Conservation (phyloP, 2,329 filamentous ascomycete species). For the Claviceps spartinae region DNA sequence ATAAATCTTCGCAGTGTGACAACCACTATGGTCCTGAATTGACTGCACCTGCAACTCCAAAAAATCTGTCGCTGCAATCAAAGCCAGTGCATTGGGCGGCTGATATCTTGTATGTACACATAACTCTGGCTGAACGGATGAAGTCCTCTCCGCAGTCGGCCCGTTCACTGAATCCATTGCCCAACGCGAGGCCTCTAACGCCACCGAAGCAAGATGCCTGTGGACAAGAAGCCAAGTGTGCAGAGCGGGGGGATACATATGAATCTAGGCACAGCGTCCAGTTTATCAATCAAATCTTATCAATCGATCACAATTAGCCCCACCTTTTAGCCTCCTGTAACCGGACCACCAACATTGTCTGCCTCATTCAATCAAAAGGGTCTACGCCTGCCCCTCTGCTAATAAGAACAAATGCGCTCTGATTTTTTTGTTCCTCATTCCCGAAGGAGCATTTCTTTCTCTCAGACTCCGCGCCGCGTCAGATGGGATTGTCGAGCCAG, state of each 20-base stretch:
- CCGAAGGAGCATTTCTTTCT: background rate
- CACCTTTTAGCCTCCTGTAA: conserved; percentile 20
- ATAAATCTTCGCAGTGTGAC: too few relatives aligned
- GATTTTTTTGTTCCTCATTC: background rate
- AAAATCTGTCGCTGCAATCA: too few relatives aligned
- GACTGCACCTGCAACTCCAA: too few relatives aligned
- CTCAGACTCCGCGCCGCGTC: background rate
- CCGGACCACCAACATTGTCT: conserved; percentile 14
- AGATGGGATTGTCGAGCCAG: background rate
- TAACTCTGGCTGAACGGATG: background rate
- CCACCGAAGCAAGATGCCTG: background rate
- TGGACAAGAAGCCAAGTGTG: background rate
- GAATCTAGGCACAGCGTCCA: background rate
- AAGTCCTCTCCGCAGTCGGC: background rate
- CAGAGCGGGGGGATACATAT: background rate
- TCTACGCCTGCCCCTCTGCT: conserved; percentile 4
- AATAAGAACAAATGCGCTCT: background rate
- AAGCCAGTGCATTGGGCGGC: too few relatives aligned
- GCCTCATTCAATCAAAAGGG: conserved; percentile 5
- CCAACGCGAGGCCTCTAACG: background rate
- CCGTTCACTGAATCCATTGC: background rate
- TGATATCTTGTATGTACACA: background rate
- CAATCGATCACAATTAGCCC: conserved; percentile 26
- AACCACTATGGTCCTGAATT: too few relatives aligned
- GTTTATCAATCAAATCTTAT: conserved; percentile 36